Evolutionary conservation across 2,329 filamentous ascomycete genomes (phyloP).

Genomic region (Talaromyces sp.): DNA sequence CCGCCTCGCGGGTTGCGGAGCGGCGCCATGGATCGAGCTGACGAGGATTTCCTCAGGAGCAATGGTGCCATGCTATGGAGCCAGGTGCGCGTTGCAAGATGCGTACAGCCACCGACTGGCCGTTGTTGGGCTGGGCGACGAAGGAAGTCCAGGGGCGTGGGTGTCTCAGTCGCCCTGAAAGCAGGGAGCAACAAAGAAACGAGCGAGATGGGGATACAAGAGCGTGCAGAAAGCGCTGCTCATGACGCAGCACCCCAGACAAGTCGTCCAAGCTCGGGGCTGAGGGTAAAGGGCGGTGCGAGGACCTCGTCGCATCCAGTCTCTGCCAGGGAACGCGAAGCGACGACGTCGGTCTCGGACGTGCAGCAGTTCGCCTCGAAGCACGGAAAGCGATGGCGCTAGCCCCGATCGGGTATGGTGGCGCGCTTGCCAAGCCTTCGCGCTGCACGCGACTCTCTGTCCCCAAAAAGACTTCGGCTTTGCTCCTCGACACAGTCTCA

Average conservation of each 20-base stretch:
- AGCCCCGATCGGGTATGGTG: background rate
- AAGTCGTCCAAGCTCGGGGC: background rate
- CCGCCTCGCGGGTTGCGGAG: conserved; percentile 25
- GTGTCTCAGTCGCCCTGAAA: background rate
- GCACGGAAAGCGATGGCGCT: conserved; percentile 3
- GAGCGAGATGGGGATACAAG: background rate
- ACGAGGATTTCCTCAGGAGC: conserved; percentile 22
- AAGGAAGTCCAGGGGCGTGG: conserved; percentile 2
- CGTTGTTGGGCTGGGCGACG: background rate
- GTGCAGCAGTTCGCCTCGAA: conserved; percentile 6
- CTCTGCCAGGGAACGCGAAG: conserved; percentile 3
- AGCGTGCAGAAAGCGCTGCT: background rate
- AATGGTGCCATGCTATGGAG: conserved; percentile 33
- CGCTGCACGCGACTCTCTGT: background rate
- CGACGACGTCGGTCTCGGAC: conserved; percentile 8
- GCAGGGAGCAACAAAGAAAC: background rate
- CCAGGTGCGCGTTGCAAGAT: background rate
- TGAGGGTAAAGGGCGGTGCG: background rate
- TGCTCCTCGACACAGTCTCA: conserved; percentile 10
- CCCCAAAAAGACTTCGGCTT: background rate
- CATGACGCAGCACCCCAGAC: background rate
- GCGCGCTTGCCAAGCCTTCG: background rate
- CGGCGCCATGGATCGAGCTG: conserved; percentile 25
- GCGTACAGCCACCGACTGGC: too few relatives aligned
- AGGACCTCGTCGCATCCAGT: conserved; percentile 6